phyloP scores from a whole-genome alignment of 2,329 filamentous ascomycete genomes.

The Kalmusia sp. region DNA sequence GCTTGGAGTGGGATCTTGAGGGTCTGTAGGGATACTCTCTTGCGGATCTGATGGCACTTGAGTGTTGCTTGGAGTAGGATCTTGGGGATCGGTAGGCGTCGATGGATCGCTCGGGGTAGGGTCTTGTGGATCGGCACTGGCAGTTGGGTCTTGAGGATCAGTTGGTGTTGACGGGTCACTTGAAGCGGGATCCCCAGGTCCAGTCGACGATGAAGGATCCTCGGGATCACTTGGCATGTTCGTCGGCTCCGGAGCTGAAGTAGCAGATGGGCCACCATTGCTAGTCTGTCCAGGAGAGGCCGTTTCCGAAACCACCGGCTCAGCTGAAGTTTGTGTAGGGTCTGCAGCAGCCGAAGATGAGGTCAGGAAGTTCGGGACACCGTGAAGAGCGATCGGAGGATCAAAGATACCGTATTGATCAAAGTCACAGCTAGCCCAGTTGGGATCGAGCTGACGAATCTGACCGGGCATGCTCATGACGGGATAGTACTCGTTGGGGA shows the following conservation, averaged over 20 bases:
- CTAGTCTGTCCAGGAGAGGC: constrained; percentile 3
- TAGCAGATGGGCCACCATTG: background rate
- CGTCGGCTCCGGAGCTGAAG: background rate
- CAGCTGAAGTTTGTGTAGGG: constrained; percentile 11
- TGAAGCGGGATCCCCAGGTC: background rate
- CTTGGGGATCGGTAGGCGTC: background rate
- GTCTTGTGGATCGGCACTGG: background rate
- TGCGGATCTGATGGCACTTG: background rate
- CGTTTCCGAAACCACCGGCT: constrained; percentile 2
- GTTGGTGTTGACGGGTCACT: background rate
- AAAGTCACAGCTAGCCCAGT: constrained; percentile 19
- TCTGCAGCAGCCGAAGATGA: constrained; percentile 1
- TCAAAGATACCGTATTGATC: constrained; percentile 20
- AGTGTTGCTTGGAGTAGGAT: background rate
- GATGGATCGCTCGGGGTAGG: background rate
- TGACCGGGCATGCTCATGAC: constrained; percentile 23
- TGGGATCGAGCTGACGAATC: constrained; percentile 21
- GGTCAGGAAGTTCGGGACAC: constrained; percentile 13
- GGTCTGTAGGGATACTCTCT: background rate
- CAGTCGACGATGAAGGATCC: constrained; percentile 1
- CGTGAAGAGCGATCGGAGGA: constrained; percentile 19
- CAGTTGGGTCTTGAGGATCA: background rate
- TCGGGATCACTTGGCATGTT: constrained; percentile 3
- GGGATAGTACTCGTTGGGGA: constrained; percentile 19
- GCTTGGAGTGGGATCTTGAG: background rate